Evolutionary conservation across 2,329 filamentous ascomycete species (phyloP).

Genomic region (Talaromyces pinophilus): DNA sequence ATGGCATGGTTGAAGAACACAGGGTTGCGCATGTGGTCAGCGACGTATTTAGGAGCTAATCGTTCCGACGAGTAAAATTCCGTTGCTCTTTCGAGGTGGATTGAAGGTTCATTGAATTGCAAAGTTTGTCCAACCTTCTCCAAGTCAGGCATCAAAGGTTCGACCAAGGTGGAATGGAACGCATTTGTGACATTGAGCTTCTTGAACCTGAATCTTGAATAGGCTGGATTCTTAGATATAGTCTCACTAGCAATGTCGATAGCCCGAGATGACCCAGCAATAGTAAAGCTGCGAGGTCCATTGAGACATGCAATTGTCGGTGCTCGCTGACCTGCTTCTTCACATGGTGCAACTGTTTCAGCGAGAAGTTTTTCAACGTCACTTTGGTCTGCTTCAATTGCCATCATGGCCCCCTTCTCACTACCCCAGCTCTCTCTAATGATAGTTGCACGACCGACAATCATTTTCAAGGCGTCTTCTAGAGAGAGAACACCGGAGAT

Average conservation of each 20-base stretch:
- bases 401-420: constrained; percentile 37
- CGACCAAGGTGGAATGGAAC: constrained; percentile 50
- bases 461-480: constrained; percentile 33
- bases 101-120: constrained; percentile 35
- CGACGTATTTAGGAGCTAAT: constrained; percentile 24
- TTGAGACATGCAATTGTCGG: constrained; percentile 42
- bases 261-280: constrained; percentile 22
- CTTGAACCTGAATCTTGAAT: constrained; percentile 35
- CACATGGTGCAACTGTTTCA: constrained; percentile 5
- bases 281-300: constrained; percentile 27
- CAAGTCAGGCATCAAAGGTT: constrained; percentile 35
- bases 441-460: constrained; percentile 35
- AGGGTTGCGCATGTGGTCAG: constrained; percentile 46
- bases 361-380: constrained; percentile 27
- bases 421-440: constrained; percentile 36
- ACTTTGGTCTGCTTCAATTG: constrained; percentile 33
- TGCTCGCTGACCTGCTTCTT: constrained; percentile 20
- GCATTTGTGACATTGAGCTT: constrained; percentile 50
- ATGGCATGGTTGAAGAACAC: constrained; percentile 52
- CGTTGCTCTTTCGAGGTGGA: constrained; percentile 42
- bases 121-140: constrained; percentile 32
- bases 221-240: constrained; percentile 21
- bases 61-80: constrained; percentile 9
- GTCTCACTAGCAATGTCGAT: constrained; percentile 34
- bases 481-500: constrained; percentile 36